phyloP scores from a whole-genome alignment of 345 rosid genomes.

The Gossypium stocksii region DNA sequence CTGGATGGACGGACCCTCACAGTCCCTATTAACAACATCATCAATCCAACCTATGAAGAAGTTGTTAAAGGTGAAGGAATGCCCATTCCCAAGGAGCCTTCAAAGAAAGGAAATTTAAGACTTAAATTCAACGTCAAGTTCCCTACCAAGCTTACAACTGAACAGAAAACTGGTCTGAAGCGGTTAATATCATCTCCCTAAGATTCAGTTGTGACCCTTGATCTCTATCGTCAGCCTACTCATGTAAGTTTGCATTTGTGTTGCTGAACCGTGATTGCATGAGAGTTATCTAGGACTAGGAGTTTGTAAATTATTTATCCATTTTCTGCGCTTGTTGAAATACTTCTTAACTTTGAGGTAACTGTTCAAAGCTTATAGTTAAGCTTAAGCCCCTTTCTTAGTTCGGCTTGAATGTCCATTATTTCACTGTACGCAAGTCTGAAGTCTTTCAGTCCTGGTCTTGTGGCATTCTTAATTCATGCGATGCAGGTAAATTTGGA shows the following conservation, averaged over 20 bases:
- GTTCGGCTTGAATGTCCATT: not conserved
- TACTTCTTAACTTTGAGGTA: not conserved
- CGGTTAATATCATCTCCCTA: constrained; percentile 41
- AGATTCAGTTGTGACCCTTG: not conserved
- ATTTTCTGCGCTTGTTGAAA: not conserved
- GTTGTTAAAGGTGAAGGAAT: constrained; percentile 83
- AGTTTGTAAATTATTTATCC: not conserved
- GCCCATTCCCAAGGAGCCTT: constrained; percentile 85
- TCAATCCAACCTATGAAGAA: constrained; percentile 76
- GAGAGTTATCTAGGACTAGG: not conserved
- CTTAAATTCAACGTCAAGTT: constrained; percentile 77
- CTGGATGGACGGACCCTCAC: constrained; percentile 70
- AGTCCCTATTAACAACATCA: constrained; percentile 43
- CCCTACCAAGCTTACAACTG: constrained; percentile 59
- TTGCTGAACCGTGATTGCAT: constrained; percentile 8
- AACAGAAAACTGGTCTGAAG: constrained; percentile 68
- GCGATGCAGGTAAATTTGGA: too few relatives aligned
- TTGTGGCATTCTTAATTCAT: too few relatives aligned
- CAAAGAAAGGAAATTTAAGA: constrained; percentile 72
- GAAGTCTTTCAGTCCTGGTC: not conserved
- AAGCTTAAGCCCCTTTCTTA: not conserved
- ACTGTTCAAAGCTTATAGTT: not conserved
- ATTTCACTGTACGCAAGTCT: not conserved
- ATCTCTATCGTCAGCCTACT: constrained; percentile 14
- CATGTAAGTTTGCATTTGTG: constrained; percentile 17